A percentile compares a stretch with the other conserved stretches of the same genome.
phyloP scores from a whole-genome alignment of 345 rosid genomes.

The Triadica sebifera region DNA sequence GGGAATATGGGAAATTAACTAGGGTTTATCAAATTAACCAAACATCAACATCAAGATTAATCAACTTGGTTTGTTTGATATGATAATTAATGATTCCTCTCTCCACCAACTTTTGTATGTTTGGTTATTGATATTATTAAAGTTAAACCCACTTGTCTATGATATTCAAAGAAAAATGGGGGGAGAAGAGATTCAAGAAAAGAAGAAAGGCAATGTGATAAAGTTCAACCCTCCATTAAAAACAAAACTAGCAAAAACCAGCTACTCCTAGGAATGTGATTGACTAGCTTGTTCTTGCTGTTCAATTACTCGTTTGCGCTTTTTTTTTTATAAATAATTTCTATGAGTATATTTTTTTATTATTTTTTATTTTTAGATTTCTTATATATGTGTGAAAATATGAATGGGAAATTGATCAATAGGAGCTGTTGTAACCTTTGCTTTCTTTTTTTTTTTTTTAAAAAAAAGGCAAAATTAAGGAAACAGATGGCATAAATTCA shows the following conservation, averaged over 20 bases:
- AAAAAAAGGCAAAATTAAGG: constrained; percentile 15
- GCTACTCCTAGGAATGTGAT: neutral
- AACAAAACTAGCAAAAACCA: neutral
- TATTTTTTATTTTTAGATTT: neutral
- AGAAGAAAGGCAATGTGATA: neutral
- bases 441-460: no score
- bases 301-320: neutral
- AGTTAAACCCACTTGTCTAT: neutral
- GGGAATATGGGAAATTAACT: neutral
- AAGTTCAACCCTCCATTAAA: neutral
- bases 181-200: neutral
- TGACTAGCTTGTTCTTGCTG: neutral
- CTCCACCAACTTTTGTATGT: constrained; percentile 1
- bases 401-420: neutral
- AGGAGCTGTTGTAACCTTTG: neutral
- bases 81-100: constrained; percentile 8
- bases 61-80: constrained; percentile 15
- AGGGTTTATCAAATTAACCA: constrained; percentile 26
- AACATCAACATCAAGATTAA: constrained; percentile 12
- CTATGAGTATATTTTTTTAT: no score
- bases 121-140: neutral
- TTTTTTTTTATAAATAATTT: no score
- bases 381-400: neutral
- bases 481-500: constrained; percentile 17
- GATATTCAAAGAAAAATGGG: neutral